Evolutionary conservation across 1,139 yeast species (phyloP).

Genomic region (Blastobotrys illinoisensis): DNA sequence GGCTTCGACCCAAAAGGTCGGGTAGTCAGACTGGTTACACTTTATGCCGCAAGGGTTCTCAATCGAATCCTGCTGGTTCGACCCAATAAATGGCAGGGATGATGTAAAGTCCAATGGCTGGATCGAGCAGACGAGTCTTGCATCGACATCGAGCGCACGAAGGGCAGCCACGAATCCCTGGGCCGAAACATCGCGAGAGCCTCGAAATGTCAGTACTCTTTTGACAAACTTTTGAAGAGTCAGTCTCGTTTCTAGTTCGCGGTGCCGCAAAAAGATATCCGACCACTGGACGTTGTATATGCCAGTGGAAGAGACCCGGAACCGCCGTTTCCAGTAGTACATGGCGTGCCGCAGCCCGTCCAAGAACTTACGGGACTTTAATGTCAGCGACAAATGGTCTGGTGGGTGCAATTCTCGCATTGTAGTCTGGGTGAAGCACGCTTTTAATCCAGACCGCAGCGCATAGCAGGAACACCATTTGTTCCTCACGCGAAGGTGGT

Average conservation of each 20-base stretch:
- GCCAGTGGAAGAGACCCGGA: constrained; percentile 44
- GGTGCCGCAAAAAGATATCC: constrained; percentile 37
- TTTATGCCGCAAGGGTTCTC: constrained; percentile 4
- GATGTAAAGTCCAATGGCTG: constrained; percentile 87
- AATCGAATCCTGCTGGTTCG: constrained; percentile 12
- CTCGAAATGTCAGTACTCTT: constrained; percentile 33
- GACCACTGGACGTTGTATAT: constrained; percentile 54
- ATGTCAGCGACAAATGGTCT: constrained; percentile 35
- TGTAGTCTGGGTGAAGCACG: constrained; percentile 44
- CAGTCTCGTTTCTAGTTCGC: constrained; percentile 22
- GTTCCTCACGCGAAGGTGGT: constrained; percentile 65
- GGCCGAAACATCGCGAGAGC: constrained; percentile 75
- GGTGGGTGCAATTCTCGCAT: constrained; percentile 46
- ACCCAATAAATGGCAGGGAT: constrained; percentile 23
- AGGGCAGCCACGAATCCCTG: constrained; percentile 82
- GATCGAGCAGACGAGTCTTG: constrained; percentile 71
- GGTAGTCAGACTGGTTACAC: constrained; percentile 36
- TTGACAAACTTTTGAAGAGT: constrained; percentile 21
- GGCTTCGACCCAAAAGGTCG: constrained; percentile 90
- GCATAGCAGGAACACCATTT: constrained; percentile 61
- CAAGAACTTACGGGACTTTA: constrained; percentile 60
- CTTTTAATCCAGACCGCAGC: constrained; percentile 31
- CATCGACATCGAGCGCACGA: constrained; percentile 63
- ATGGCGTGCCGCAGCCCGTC: constrained; percentile 68
- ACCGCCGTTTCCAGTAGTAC: constrained; percentile 56